Conservation (phyloP, 179 eudicot species). For the Nepenthes alata region DNA sequence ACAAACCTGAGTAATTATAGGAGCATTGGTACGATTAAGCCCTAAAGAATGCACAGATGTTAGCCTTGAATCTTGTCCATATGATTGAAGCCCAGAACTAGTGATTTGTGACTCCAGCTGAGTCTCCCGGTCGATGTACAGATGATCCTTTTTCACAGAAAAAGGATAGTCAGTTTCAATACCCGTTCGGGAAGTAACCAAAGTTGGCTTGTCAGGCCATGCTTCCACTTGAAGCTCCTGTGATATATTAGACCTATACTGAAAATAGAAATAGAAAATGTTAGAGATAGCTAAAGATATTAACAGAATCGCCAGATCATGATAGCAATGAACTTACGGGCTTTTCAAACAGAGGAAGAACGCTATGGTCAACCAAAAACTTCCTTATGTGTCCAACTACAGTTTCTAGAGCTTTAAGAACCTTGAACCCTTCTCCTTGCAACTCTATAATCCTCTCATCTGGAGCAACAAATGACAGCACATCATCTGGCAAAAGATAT, state of each 20-base stretch:
- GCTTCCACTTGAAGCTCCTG: constrained; percentile 33
- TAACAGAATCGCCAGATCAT: not conserved
- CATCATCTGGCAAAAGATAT: constrained; percentile 1
- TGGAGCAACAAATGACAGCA: constrained; percentile 3
- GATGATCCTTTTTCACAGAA: not conserved
- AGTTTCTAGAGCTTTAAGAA: constrained; percentile 3
- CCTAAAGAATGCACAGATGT: constrained; percentile 7
- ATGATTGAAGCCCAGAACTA: constrained; percentile 25
- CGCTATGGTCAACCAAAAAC: constrained; percentile 8
- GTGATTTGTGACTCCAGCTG: constrained; percentile 19
- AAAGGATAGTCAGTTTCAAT: constrained; percentile 1
- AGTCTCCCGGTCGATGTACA: constrained; percentile 29
- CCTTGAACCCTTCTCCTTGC: constrained; percentile 5
- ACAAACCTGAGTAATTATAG: constrained; percentile 1
- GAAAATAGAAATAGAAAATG: constrained; percentile 3
- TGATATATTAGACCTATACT: constrained; percentile 22
- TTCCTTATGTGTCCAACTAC: constrained; percentile 1
- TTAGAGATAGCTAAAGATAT: not conserved
- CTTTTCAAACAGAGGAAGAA: constrained; percentile 4
- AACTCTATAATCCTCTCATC: constrained; percentile 6
- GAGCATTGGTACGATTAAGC: not conserved
- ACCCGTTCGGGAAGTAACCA: constrained; percentile 2
- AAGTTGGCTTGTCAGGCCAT: constrained; percentile 35
- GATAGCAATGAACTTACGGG: not conserved
- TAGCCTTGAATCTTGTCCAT: constrained; percentile 31